Conservation (phyloP, 148 eudicot species). For the Rhododendron ovatum region DNA sequence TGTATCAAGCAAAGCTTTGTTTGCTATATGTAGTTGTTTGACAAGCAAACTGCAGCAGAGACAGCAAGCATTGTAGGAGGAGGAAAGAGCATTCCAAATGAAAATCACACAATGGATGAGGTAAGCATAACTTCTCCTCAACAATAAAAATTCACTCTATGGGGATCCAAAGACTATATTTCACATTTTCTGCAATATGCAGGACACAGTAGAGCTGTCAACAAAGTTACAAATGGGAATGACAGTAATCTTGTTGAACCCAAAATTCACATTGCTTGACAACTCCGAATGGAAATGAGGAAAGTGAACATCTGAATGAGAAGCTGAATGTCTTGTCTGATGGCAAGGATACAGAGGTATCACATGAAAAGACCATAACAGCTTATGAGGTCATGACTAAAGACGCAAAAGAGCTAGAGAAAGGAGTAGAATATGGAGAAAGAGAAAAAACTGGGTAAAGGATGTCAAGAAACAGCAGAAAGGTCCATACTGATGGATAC, state of each 20-base stretch:
- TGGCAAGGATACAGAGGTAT: background rate
- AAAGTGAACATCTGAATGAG: no score
- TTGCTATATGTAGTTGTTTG: no score
- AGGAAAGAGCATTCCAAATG: conserved; percentile 1
- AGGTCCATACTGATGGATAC: background rate
- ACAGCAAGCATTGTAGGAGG: background rate
- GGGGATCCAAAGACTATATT: background rate
- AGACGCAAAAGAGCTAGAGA: background rate
- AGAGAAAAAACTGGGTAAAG: background rate
- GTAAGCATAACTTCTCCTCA: background rate
- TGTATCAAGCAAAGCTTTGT: no score
- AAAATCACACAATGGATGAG: background rate
- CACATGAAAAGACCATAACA: background rate
- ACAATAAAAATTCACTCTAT: background rate
- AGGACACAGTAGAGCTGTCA: background rate
- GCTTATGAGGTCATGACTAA: background rate
- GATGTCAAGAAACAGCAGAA: background rate
- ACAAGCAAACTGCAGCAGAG: background rate
- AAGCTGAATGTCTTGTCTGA: background rate
- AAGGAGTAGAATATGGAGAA: background rate
- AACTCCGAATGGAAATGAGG: no score
- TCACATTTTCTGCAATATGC: background rate
- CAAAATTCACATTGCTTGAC: background rate
- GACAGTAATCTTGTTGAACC: background rate
- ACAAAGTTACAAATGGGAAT: background rate